Percentiles rank a stretch among this genome's conserved stretches.
Conservation (phyloP, 306 rosid species). For the Oxytropis ochrocephala region DNA sequence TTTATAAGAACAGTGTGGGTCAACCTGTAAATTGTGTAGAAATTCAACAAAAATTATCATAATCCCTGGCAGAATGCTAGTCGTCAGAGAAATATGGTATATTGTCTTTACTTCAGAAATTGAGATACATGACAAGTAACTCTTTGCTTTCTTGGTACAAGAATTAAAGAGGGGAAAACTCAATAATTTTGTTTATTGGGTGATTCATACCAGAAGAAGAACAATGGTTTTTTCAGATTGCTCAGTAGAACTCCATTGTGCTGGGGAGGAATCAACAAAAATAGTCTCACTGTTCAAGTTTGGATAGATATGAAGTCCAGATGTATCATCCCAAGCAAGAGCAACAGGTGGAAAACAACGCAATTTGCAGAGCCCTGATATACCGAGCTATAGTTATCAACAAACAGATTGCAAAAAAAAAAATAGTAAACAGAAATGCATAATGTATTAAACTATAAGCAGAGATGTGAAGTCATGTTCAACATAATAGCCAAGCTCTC, state of each 20-base stretch:
- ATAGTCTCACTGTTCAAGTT: conserved; percentile 61
- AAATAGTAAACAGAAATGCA: neutral
- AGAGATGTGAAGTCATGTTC: too few species aligned
- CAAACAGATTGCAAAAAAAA: conserved; percentile 19
- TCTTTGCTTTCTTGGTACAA: neutral
- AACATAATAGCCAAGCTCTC: too few species aligned
- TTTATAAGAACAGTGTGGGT: conserved; percentile 92
- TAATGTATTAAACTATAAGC: too few species aligned
- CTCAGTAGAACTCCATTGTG: conserved; percentile 60
- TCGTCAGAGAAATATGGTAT: neutral
- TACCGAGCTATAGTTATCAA: conserved; percentile 24
- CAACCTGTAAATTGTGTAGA: conserved; percentile 58
- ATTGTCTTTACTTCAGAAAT: neutral
- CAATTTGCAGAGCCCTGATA: conserved; percentile 82
- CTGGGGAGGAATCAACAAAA: conserved; percentile 87
- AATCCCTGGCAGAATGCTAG: conserved; percentile 8
- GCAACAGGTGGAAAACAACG: conserved; percentile 98
- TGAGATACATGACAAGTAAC: neutral
- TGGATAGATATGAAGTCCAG: conserved; percentile 85
- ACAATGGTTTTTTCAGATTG: conserved; percentile 70
- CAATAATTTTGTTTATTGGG: neutral
- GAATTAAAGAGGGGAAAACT: too few species aligned
- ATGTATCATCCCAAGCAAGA: conserved; percentile 80
- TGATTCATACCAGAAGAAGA: conserved; percentile 66
- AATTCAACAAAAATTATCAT: conserved; percentile 11